Conservation (phyloP, 2,329 filamentous ascomycete species). For the Dactylellina leptospora region DNA sequence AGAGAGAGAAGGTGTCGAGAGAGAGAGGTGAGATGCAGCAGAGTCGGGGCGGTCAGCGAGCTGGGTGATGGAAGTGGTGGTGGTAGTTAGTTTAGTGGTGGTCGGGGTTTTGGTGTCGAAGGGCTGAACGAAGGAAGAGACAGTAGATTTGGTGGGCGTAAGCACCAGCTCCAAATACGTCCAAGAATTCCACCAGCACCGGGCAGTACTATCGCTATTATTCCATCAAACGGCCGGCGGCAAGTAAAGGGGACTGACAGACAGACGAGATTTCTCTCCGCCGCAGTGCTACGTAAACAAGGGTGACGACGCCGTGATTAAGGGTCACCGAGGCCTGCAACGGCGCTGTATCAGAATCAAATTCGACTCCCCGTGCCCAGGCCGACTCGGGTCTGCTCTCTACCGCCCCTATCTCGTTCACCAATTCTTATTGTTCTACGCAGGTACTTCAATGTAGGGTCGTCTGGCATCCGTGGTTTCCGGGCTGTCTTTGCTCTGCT, state of each 20-base stretch:
- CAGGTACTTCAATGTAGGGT: too few relatives aligned
- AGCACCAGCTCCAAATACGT: conserved; percentile 41
- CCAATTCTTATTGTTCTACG: too few relatives aligned
- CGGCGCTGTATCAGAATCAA: not conserved
- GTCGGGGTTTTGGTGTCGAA: conserved; percentile 14
- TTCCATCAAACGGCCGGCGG: not conserved
- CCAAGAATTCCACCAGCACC: not conserved
- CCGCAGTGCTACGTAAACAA: conserved; percentile 40
- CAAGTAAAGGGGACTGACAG: not conserved
- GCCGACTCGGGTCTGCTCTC: not conserved
- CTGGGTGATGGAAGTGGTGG: not conserved
- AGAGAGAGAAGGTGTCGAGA: conserved; percentile 8
- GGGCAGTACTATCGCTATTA: not conserved
- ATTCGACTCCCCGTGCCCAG: not conserved
- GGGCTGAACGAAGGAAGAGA: too few relatives aligned
- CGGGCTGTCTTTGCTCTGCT: not conserved
- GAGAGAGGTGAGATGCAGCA: not conserved
- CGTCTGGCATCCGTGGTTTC: not conserved
- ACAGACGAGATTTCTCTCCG: conserved; percentile 6
- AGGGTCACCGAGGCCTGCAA: conserved; percentile 38
- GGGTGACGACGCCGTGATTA: conserved; percentile 52
- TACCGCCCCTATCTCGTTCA: not conserved
- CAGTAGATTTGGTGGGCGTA: too few relatives aligned
- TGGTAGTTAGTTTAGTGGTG: not conserved
- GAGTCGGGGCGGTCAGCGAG: conserved; percentile 4